Conservation (phyloP, 2,329 filamentous ascomycete genomes). For the Tolypocladium tundrense region DNA sequence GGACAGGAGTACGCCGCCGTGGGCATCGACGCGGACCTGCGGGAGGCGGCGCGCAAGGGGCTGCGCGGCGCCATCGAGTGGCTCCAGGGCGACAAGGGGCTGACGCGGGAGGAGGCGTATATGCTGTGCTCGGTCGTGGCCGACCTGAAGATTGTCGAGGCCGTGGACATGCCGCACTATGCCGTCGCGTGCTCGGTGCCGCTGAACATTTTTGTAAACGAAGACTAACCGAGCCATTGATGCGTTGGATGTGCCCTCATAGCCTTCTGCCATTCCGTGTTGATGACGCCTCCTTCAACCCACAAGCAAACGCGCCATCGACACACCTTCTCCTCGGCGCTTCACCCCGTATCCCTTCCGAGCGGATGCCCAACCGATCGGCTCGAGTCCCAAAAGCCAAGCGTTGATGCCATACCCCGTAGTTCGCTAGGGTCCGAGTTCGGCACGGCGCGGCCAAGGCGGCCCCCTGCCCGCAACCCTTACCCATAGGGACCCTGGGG, state of each 20-base stretch:
- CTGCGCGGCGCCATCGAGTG: slow-evolving; percentile 37
- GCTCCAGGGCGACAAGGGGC: slow-evolving; percentile 33
- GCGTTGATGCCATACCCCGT: too few relatives aligned
- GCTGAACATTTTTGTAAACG: slow-evolving; percentile 31
- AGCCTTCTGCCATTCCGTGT: not conserved
- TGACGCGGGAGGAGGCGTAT: slow-evolving; percentile 37
- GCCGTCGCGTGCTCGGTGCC: slow-evolving; percentile 38
- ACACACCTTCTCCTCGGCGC: not conserved
- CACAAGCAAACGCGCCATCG: not conserved
- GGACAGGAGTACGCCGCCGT: slow-evolving; percentile 33
- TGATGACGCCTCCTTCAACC: not conserved
- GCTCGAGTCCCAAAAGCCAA: too few relatives aligned
- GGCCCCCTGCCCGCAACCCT: too few relatives aligned
- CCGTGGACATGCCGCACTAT: slow-evolving; percentile 44
- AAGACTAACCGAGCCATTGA: not conserved
- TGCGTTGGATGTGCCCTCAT: not conserved
- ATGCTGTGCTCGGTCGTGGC: slow-evolving; percentile 40
- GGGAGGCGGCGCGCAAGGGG: slow-evolving; percentile 37
- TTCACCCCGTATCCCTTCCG: not conserved
- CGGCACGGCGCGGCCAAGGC: too few relatives aligned
- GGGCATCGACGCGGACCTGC: slow-evolving; percentile 35
- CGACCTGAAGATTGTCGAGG: slow-evolving; percentile 39
- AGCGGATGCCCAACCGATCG: not conserved
- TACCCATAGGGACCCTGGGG: too few relatives aligned
- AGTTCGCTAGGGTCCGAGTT: too few relatives aligned